phyloP scores from a whole-genome alignment of 1,284 basidiomycete genomes.

The Pseudozyma tsukubaensis region DNA sequence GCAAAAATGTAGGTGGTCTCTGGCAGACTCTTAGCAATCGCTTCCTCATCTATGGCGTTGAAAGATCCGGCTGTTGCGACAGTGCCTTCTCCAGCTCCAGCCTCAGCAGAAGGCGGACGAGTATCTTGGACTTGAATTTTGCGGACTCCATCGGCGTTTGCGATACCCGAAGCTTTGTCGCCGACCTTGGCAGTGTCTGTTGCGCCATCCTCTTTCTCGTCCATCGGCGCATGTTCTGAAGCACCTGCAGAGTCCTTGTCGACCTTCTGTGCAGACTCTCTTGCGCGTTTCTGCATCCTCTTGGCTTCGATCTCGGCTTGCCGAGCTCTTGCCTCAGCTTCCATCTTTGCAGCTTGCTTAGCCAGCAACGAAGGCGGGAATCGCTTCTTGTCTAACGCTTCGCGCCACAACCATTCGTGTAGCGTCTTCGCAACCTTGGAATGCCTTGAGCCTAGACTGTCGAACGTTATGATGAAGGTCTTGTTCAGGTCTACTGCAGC shows the following conservation, averaged over 20 bases:
- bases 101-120: too few species aligned
- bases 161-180: neutral
- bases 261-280: conserved; percentile 3
- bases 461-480: conserved; percentile 71
- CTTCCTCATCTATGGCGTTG: conserved; percentile 12
- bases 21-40: conserved; percentile 25
- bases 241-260: neutral
- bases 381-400: conserved; percentile 82
- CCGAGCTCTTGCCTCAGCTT: neutral
- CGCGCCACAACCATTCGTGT: conserved; percentile 77
- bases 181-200: neutral
- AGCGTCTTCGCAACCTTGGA: conserved; percentile 76
- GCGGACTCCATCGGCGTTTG: conserved; percentile 6
- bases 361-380: conserved; percentile 41
- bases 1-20: conserved; percentile 48
- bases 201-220: conserved; percentile 2
- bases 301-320: neutral
- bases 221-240: neutral
- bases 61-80: neutral
- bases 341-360: neutral
- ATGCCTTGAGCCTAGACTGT: conserved; percentile 83
- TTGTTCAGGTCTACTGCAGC: conserved; percentile 14
- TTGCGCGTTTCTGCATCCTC: conserved; percentile 4
- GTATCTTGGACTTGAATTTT: conserved; percentile 19
- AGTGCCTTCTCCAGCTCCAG: too few species aligned